Conservation (phyloP, 1,284 basidiomycete genomes). For the Uromyces viciae-fabae region DNA sequence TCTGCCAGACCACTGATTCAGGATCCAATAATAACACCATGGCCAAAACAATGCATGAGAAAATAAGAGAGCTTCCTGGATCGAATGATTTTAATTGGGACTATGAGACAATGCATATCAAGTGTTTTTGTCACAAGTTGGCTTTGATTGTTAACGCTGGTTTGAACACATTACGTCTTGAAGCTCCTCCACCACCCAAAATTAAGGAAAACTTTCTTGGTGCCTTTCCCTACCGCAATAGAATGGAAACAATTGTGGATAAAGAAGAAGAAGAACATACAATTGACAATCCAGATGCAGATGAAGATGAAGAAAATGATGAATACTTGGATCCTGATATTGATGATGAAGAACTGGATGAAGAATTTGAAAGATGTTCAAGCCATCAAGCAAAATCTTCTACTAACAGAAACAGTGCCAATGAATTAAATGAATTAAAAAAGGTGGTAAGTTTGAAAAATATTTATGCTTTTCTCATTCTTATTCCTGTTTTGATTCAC, state of each 20-base stretch:
- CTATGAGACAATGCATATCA: slow-evolving; percentile 4
- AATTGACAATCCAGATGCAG: not conserved
- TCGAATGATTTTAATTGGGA: not conserved
- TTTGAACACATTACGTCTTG: not conserved
- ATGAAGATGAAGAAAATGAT: not conserved
- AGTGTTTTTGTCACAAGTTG: not conserved
- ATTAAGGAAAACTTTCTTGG: not conserved
- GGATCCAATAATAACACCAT: not conserved
- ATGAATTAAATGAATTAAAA: slow-evolving; percentile 1
- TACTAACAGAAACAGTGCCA: not conserved
- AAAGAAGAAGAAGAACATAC: not conserved
- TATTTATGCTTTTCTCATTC: too few species aligned
- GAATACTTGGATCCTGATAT: not conserved
- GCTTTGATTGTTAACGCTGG: slow-evolving; percentile 9
- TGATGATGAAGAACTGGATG: too few species aligned
- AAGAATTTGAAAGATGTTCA: not conserved
- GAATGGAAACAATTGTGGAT: not conserved
- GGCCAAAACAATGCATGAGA: not conserved
- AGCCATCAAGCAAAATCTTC: not conserved
- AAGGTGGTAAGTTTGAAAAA: too few species aligned
- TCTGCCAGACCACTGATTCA: slow-evolving; percentile 21
- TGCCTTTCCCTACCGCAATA: not conserved
- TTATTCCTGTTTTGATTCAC: too few species aligned
- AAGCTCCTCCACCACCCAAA: not conserved
- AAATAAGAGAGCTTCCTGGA: not conserved